Evolutionary conservation across 768 basidiomycete genomes (phyloP).

Genomic region (button mushroom (Agaricus bisporus)): DNA sequence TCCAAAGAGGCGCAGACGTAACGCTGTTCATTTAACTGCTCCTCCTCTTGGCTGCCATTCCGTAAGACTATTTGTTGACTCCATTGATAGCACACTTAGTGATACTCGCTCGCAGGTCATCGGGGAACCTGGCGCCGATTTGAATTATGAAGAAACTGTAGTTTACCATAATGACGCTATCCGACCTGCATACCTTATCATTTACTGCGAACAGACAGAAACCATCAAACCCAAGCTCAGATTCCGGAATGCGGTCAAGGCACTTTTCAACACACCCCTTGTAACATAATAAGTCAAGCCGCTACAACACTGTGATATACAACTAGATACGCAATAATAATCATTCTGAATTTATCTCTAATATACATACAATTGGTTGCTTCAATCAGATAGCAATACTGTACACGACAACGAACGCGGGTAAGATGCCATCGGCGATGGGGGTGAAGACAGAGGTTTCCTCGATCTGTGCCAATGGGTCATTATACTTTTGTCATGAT

Average conservation of each 20-base stretch:
- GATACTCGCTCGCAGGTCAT: constrained; percentile 33
- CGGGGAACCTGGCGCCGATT: constrained; percentile 56
- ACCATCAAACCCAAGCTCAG: constrained; percentile 22
- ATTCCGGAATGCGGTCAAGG: constrained; percentile 28
- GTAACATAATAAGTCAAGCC: too few species aligned
- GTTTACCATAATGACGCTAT: constrained; percentile 64
- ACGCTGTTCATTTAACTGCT: constrained; percentile 38
- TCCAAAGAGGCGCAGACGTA: constrained; percentile 42
- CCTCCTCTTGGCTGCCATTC: constrained; percentile 59
- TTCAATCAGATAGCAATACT: background rate
- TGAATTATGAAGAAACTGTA: constrained; percentile 68
- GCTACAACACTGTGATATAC: too few species aligned
- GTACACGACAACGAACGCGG: constrained; percentile 53
- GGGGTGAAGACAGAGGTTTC: constrained; percentile 50
- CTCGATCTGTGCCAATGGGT: constrained; percentile 25
- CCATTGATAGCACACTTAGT: constrained; percentile 1
- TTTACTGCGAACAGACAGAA: constrained; percentile 37
- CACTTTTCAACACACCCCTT: constrained; percentile 43
- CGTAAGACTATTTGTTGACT: constrained; percentile 22
- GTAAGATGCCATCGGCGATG: constrained; percentile 47
- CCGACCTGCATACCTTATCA: constrained; percentile 59
- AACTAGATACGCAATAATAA: background rate
- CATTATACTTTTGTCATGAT: too few species aligned
- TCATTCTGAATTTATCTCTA: too few species aligned
- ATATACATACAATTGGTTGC: background rate